Conservation (phyloP, 202 grass and related monocot genomes). For the Hordeum pubiflorum region DNA sequence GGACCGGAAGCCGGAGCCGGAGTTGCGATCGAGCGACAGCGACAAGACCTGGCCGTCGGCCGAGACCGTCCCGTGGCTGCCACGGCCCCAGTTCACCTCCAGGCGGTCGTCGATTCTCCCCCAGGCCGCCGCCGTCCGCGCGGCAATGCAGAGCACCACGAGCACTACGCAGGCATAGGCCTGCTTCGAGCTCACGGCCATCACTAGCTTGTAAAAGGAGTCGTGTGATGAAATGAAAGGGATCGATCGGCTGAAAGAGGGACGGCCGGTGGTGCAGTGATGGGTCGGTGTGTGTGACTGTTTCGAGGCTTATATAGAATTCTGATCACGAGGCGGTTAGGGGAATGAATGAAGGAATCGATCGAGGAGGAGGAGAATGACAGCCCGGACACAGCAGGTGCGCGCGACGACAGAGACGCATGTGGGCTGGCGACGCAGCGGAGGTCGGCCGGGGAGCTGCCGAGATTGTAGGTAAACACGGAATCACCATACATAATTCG, state of each 20-base stretch:
- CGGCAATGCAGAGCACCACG: neutral
- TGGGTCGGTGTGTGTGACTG: neutral
- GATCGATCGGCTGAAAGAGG: neutral
- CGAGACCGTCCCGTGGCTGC: conserved; percentile 22
- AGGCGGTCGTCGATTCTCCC: conserved; percentile 32
- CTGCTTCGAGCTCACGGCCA: neutral
- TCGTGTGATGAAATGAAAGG: neutral
- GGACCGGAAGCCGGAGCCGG: conserved; percentile 42
- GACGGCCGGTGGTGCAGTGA: neutral
- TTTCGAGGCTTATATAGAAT: conserved; percentile 37
- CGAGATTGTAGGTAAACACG: too few relatives aligned
- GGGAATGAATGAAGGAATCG: neutral
- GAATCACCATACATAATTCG: too few relatives aligned
- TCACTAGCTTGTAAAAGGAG: neutral
- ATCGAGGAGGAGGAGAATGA: neutral
- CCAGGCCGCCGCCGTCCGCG: neutral
- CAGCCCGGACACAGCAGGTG: neutral
- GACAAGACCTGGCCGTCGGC: conserved; percentile 27
- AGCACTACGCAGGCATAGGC: neutral
- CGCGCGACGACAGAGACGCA: neutral
- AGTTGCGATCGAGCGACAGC: conserved; percentile 37
- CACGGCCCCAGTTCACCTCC: conserved; percentile 34
- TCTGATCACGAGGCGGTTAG: neutral
- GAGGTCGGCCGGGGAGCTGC: conserved; percentile 5
- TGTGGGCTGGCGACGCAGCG: conserved; percentile 27